phyloP scores from a whole-genome alignment of 495 filamentous ascomycete genomes.

The Chaetomium fimeti region DNA sequence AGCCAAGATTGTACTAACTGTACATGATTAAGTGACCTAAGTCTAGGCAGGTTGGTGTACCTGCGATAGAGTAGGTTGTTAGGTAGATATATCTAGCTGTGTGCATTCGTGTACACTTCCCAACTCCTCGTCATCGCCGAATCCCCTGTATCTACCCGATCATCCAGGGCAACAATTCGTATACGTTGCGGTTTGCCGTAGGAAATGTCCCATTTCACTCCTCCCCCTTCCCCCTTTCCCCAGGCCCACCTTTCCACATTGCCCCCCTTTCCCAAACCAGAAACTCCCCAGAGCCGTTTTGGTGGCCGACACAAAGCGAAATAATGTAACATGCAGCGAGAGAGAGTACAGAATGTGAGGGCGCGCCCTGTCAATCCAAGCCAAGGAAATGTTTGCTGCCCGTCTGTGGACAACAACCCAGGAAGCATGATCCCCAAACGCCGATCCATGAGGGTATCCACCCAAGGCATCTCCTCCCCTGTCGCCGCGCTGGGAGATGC shows the following conservation, averaged over 20 bases:
- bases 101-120: slow-evolving; percentile 11
- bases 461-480: slow-evolving; percentile 19
- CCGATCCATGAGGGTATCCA: slow-evolving; percentile 34
- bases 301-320: slow-evolving; percentile 11
- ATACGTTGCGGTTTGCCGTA: slow-evolving; percentile 24
- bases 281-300: slow-evolving; percentile 20
- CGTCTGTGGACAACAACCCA: slow-evolving; percentile 13
- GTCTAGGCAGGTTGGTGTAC: not conserved
- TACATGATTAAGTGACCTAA: slow-evolving; percentile 13
- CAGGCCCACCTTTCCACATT: too few relatives aligned
- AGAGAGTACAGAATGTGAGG: slow-evolving; percentile 30
- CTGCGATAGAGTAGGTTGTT: not conserved
- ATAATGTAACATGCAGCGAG: slow-evolving; percentile 23
- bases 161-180: slow-evolving; percentile 22
- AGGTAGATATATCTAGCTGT: not conserved
- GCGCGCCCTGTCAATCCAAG: slow-evolving; percentile 11
- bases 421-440: slow-evolving; percentile 22
- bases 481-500: slow-evolving; percentile 17
- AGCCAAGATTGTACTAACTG: not conserved
- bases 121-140: slow-evolving; percentile 6
- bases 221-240: not conserved
- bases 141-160: slow-evolving; percentile 16
- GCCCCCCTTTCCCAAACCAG: slow-evolving; percentile 5
- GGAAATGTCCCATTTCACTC: slow-evolving; percentile 3
- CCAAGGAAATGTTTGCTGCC: slow-evolving; percentile 10